These are phyloP conservation scores for Lactarius hatsudake DNA, from an alignment of 768 basidiomycete species.

Conservation along the genomic window DNA sequence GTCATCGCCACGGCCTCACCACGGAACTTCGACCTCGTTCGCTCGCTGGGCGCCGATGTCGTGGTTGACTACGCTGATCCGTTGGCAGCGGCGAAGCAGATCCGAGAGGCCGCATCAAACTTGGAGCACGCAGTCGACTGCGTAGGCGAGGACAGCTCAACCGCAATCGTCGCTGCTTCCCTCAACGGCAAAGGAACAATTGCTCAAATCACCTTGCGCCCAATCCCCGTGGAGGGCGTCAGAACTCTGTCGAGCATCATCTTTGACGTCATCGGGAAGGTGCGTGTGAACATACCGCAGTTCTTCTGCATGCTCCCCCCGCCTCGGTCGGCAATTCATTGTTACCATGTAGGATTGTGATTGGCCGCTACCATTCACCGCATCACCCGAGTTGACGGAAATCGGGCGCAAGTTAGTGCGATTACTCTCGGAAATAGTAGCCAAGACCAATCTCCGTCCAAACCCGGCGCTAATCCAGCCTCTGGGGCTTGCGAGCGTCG, in stretches of 20 bases:
- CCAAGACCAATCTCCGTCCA: slow-evolving; percentile 17
- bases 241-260: background rate
- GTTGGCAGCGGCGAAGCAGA: slow-evolving; percentile 15
- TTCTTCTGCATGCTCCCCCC: too few species aligned
- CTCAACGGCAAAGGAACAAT: slow-evolving; percentile 8
- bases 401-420: background rate
- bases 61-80: slow-evolving; percentile 33
- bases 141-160: background rate
- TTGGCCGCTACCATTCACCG: slow-evolving; percentile 9
- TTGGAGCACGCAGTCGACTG: slow-evolving; percentile 10
- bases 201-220: background rate
- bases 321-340: background rate
- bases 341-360: slow-evolving; percentile 6
- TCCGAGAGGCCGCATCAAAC: slow-evolving; percentile 13
- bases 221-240: slow-evolving; percentile 1
- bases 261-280: slow-evolving; percentile 15
- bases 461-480: slow-evolving; percentile 16
- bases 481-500: slow-evolving; percentile 21
- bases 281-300: background rate
- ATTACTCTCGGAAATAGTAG: slow-evolving; percentile 16
- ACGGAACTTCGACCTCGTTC: slow-evolving; percentile 38
- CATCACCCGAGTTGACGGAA: slow-evolving; percentile 7
- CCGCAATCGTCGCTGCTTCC: slow-evolving; percentile 1
- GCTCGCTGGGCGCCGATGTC: slow-evolving; percentile 38
- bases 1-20: slow-evolving; percentile 38